Conservation (phyloP, 257 asterid genomes). For the Ajuga chamaepitys region DNA sequence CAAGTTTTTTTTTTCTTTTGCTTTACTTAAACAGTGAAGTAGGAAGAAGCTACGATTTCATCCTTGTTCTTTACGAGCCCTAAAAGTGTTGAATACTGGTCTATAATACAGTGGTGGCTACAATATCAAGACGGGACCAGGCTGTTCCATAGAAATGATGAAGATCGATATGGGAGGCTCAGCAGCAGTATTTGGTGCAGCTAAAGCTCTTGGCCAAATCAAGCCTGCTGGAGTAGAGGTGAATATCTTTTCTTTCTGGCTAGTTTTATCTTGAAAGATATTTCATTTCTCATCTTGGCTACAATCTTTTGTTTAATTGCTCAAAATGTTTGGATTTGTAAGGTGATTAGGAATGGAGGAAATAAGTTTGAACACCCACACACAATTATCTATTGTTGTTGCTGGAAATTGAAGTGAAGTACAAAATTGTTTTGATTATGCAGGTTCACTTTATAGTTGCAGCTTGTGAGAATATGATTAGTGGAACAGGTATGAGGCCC, state of each 20-base stretch:
- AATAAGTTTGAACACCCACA: neutral
- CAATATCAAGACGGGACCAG: conserved; percentile 96
- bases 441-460: conserved; percentile 97
- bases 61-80: neutral
- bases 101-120: conserved; percentile 78
- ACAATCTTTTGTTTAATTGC: neutral
- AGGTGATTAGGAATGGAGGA: neutral
- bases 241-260: neutral
- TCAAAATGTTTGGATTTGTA: neutral
- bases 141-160: conserved; percentile 86
- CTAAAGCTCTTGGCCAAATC: conserved; percentile 92
- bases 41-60: neutral
- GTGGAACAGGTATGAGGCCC: conserved; percentile 97
- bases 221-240: conserved; percentile 97
- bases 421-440: conserved; percentile 4
- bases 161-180: conserved; percentile 98
- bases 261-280: neutral
- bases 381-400: neutral
- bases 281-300: neutral
- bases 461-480: conserved; percentile 96
- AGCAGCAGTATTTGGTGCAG: conserved; percentile 96
- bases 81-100: neutral
- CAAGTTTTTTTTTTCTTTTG: neutral
- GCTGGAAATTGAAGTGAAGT: neutral
- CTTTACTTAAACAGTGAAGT: too few species aligned